phyloP scores from a whole-genome alignment of 306 rosid genomes.

The Cotoneaster glaucophyllus region DNA sequence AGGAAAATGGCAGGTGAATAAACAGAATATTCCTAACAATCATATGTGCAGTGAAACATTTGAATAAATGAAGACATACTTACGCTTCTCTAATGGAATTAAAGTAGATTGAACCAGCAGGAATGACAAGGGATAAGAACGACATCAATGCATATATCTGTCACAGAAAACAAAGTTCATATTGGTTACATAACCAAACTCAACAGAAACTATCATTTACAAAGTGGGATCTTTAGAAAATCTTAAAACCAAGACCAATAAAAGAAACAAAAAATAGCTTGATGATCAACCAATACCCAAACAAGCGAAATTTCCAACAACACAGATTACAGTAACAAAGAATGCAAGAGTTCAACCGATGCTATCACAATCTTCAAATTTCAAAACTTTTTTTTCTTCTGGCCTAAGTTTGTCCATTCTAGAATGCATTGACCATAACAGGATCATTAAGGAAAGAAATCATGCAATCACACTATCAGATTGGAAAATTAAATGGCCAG shows the following conservation, averaged over 20 bases:
- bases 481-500: neutral
- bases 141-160: conserved; percentile 94
- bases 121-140: conserved; percentile 82
- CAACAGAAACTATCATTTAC: conserved; percentile 7
- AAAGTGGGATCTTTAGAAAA: neutral
- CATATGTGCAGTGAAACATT: neutral
- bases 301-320: neutral
- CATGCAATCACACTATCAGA: neutral
- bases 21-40: neutral
- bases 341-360: neutral
- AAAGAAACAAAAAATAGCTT: neutral
- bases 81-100: conserved; percentile 93
- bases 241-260: neutral
- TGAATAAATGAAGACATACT: conserved; percentile 27
- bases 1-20: neutral
- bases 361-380: neutral
- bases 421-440: neutral
- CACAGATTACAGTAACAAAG: neutral
- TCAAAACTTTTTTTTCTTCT: neutral
- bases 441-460: neutral
- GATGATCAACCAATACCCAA: neutral
- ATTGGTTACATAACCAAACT: neutral
- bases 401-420: neutral
- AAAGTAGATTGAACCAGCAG: conserved; percentile 70
- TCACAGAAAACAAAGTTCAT: conserved; percentile 11